A percentile compares a stretch with the other conserved stretches of the same genome.
These are phyloP conservation scores for Colletotrichum salicis DNA, from an alignment of 2,329 filamentous ascomycete species.

Conservation along the genomic window DNA sequence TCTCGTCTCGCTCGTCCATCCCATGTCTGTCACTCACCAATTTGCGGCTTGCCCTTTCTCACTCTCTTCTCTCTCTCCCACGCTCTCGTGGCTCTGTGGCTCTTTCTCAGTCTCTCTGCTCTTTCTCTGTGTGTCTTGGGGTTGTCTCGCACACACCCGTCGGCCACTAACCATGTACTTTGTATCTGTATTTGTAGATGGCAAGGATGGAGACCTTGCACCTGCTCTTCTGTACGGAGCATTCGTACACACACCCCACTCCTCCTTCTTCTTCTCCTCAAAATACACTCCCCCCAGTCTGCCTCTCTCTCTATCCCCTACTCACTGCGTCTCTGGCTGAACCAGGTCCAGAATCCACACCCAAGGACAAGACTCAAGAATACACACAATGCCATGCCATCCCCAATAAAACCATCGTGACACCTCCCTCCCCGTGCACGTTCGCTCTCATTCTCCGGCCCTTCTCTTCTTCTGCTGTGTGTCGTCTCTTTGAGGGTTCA, in stretches of 20 bases:
- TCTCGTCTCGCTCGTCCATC: conserved; percentile 17
- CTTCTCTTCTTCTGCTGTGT: conserved; percentile 5
- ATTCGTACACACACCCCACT: background rate
- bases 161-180: too few relatives aligned
- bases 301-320: conserved; percentile 18
- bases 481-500: conserved; percentile 24
- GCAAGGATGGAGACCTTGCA: background rate
- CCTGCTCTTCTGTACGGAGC: background rate
- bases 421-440: conserved; percentile 21
- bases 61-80: background rate
- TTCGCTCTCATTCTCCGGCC: background rate
- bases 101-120: background rate
- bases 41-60: conserved; percentile 20
- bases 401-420: conserved; percentile 34
- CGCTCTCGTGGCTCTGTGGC: background rate
- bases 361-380: background rate
- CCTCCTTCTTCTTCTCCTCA: background rate
- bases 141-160: too few relatives aligned
- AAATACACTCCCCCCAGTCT: background rate
- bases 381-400: conserved; percentile 13
- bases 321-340: conserved; percentile 20
- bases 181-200: too few relatives aligned
- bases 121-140: background rate
- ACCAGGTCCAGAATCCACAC: background rate
- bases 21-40: conserved; percentile 31